These are phyloP conservation scores for Thielaviopsis ethacetica DNA, from an alignment of 2,329 filamentous ascomycete genomes.

Conservation along the genomic window DNA sequence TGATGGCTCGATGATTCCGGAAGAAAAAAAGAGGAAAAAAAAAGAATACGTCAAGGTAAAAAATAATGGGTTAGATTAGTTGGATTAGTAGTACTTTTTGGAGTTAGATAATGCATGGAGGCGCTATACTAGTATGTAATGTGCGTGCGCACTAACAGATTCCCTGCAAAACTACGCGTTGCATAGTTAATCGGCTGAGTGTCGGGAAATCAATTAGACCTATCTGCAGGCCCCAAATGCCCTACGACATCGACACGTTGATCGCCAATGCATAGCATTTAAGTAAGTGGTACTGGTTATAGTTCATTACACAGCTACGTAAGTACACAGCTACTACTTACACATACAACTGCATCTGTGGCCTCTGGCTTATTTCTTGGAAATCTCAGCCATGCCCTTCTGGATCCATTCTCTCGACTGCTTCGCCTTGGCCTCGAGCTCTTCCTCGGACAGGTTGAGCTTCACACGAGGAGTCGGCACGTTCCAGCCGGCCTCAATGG, in stretches of 20 bases:
- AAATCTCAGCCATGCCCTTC: constrained; percentile 50
- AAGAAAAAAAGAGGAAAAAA: too few species aligned
- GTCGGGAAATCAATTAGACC: neutral
- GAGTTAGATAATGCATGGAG: too few species aligned
- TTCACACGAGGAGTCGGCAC: constrained; percentile 49
- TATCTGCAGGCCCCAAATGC: too few species aligned
- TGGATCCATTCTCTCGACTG: constrained; percentile 48
- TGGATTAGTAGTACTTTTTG: too few species aligned
- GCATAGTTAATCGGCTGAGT: neutral
- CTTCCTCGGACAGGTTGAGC: constrained; percentile 28
- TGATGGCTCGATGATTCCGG: neutral
- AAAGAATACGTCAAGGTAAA: neutral
- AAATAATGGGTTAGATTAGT: neutral
- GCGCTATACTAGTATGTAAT: too few species aligned
- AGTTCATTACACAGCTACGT: too few species aligned
- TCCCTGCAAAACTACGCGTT: too few species aligned
- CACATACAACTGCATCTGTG: too few species aligned
- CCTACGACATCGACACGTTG: too few species aligned
- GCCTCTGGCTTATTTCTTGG: constrained; percentile 25
- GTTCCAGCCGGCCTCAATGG: constrained; percentile 58
- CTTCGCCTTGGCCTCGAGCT: constrained; percentile 40
- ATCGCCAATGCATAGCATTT: neutral
- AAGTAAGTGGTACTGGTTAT: too few species aligned
- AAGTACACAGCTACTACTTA: too few species aligned
- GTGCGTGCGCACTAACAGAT: too few species aligned